Evolutionary conservation across 1,139 yeast genomes (phyloP), one percentile per base, ranked within the genome.

Genomic region (Candida smagusa): DNA sequence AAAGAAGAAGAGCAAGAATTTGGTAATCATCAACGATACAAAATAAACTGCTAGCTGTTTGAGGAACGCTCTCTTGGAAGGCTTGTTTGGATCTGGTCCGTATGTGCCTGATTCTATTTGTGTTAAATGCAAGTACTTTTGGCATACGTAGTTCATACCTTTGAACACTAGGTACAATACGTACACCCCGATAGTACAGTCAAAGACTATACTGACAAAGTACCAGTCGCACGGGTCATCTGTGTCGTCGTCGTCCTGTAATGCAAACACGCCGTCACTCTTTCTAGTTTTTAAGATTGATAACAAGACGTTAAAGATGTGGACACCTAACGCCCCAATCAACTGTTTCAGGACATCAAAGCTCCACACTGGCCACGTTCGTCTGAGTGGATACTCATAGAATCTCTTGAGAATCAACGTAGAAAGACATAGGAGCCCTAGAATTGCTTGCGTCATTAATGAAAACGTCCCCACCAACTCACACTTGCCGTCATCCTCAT

Each of bases 151-250:
- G 33, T 85, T 69, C 3, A 77, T 63, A 2, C 65, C 54, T 30
- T 55, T 59, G 44, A 72, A 70, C 11, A 84, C 83, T 8, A 76
- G 54, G 40, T 54, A 89, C 30, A 92, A 68, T 3, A 90, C 74
- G 19, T 94, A 94, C 2, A 89, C 95, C 0, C 98, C 98, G n/a
- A 90, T 73, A 0, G 98, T 92, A 32, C 97, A 90, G 58, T 92
- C 98, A 55, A 90, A 76, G 13, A 90, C 72, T 31, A 90, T 77
- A 53, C 86, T 92, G 39, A 92, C 68, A 53, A 92, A 90, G 63
- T 92, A 92, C 95, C 97, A 90, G 49, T 84, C 88, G 54, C 95
- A 85, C 7, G 90, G 90, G 48, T 83, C 73, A 26, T 67, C 71
- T 9, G 50, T 49, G 22, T 21, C 38, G 11, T 37, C 42, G 19